These are phyloP conservation scores for Penicillium nucicola DNA, from an alignment of 495 filamentous ascomycete genomes.

Conservation along the genomic window DNA sequence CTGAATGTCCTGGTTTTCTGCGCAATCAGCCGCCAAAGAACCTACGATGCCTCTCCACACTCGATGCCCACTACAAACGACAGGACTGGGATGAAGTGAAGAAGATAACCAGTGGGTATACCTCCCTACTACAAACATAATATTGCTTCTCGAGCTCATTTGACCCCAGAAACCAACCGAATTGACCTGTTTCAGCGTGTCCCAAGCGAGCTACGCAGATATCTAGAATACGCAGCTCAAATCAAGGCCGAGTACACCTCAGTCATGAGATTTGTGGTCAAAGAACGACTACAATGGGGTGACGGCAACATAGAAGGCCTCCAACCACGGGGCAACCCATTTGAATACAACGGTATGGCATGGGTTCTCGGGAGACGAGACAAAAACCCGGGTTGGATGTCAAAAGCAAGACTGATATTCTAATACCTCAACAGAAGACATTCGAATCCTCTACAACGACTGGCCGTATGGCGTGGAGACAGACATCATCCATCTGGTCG, in stretches of 20 bases:
- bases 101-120: conserved; percentile 51
- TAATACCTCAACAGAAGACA: conserved; percentile 50
- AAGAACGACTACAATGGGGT: conserved; percentile 64
- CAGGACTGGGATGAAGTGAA: conserved; percentile 63
- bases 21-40: conserved; percentile 44
- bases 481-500: conserved; percentile 74
- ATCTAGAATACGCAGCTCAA: conserved; percentile 60
- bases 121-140: neutral
- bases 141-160: neutral
- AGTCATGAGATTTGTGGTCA: conserved; percentile 70
- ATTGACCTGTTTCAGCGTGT: conserved; percentile 71
- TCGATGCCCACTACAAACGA: conserved; percentile 55
- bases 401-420: neutral
- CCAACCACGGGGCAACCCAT: conserved; percentile 43
- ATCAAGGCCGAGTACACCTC: conserved; percentile 65
- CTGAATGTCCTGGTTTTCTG: conserved; percentile 69
- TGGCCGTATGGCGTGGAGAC: conserved; percentile 84
- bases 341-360: conserved; percentile 47
- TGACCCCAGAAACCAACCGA: conserved; percentile 51
- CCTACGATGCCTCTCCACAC: conserved; percentile 59
- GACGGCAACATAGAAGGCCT: conserved; percentile 34
- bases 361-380: neutral
- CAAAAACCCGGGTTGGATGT: neutral
- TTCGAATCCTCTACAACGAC: conserved; percentile 79
- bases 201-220: conserved; percentile 70